Conservation (phyloP, 164 flowering plant species). For the Berberis vulgaris region DNA sequence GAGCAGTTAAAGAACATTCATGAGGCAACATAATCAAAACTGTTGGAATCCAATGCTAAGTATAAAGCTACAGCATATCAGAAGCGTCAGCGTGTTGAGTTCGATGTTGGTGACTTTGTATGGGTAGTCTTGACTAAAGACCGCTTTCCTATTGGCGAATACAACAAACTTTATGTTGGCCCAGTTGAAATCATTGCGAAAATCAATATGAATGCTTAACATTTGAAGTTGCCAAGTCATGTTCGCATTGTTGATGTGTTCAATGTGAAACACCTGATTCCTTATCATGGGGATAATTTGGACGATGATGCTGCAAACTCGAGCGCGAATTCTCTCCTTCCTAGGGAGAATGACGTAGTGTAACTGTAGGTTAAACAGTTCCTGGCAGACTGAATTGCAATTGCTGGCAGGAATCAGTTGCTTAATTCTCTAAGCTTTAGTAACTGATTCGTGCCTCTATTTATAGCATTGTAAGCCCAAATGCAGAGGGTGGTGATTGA, state of each 20-base stretch:
- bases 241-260: neutral
- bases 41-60: neutral
- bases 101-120: neutral
- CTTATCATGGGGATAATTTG: neutral
- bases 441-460: no score
- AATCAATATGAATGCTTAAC: neutral
- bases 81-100: neutral
- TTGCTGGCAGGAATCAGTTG: no score
- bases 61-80: neutral
- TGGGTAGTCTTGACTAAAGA: neutral
- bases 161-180: neutral
- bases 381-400: no score
- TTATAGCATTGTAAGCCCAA: no score
- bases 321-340: neutral
- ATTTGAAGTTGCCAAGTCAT: conserved; percentile 1
- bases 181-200: neutral
- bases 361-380: no score
- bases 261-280: neutral
- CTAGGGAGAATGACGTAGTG: no score
- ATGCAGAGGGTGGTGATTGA: no score
- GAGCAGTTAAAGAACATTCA: neutral
- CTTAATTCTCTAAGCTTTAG: no score
- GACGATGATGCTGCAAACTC: neutral
- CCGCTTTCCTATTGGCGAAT: neutral
- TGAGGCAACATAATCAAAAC: neutral